Base-by-base conservation (phyloP, 2,329 filamentous ascomycete species). In the Sclerotinia sclerotiorum region DNA sequence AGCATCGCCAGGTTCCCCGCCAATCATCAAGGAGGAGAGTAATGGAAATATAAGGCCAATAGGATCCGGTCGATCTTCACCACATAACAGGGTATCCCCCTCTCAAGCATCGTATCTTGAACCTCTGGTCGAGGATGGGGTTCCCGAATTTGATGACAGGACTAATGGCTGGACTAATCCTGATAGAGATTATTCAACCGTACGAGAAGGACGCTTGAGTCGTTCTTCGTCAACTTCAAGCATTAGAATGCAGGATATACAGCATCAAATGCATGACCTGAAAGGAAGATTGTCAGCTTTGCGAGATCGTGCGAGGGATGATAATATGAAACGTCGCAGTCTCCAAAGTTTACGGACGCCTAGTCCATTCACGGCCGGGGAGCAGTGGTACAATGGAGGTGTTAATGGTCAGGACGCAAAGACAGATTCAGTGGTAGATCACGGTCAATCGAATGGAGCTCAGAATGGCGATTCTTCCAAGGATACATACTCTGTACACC, bases 281-380 rank as follows among this genome's bases (percentile, higher is more conserved):
- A 88, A 88, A 74, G 87, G 87, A 69, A 87, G 88, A 69, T 88
- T 91, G 49, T 89, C 88, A 6, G 85, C 82, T n/a, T 78, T 92
- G 49, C 87, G 87, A 74, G 84, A 88, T 71, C 84, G 85, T 69
- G 85, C 87, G 13, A 83, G 87, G 65, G 87, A 90, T 73, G 89
- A 91, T 71, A 86, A 82, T 67, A 79, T 90, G 73, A 83, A 84
- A 69, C 82, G 89, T 67, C 83, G 85, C 65, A 90, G 88, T 77
- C 77, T 88, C 62, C 85, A 88, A 72, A 88, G 82, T 72, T 76
- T 90, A 69, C 82, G 87, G 52, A 35, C 89, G 82, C 77, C 88
- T 83, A 56, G 85, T 87, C 76, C 77, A 1, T 78, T 78, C 46
- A 78, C 77, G 42, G 75, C 72, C 32, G 77, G 76, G 27, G 77